Base-by-base conservation (phyloP, 345 rosid genomes). In the Excoecaria agallocha region DNA sequence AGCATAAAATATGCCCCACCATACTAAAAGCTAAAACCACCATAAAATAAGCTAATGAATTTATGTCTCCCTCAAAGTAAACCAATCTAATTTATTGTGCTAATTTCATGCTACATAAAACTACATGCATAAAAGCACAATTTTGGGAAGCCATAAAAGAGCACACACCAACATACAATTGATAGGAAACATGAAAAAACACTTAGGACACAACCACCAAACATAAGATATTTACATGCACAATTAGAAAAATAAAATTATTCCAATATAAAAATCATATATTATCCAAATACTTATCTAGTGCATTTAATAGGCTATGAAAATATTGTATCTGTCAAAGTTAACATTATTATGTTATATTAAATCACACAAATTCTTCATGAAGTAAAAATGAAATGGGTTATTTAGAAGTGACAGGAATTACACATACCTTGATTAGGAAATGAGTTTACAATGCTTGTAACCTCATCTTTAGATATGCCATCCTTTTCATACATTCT, bases 401-500 rank as follows among this genome's bases (percentile, higher is more conserved):
- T 9, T 30, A 25, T 7, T 59, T 59, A 11, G 17, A 37, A 38
- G 45, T 17, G 22, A 15, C 22, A 37, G 13, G 55, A 20, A 39
- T 50, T n/a, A 70, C 6, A 38, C 12, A 50, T 84, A 91, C 98
- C 98, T 89, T 91, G 98, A 86, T 91, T 91, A 67, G 98, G 97
- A 79, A 91, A 93, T 52, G 81, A 78, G 56, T 89, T 86, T 55
- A 91, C 97, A 71, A 93, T 83, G 77, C 82, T 82, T 46, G 65
- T 78, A 80, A 91, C 90, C 77, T 89, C 93, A 48, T 86, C 85
- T 76, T 70, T 80, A 1, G 89, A 83, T 74, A 94, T 86, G 65
- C 94, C 96, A 76, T 94, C 98, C 81, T 90, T 88, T 83, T 89
- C 89, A 56, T 90, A 94, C 93, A 87, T 94, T 87, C 96, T 90